phyloP scores from a whole-genome alignment of 208 protist species.

The Wallacemonas sp. region DNA sequence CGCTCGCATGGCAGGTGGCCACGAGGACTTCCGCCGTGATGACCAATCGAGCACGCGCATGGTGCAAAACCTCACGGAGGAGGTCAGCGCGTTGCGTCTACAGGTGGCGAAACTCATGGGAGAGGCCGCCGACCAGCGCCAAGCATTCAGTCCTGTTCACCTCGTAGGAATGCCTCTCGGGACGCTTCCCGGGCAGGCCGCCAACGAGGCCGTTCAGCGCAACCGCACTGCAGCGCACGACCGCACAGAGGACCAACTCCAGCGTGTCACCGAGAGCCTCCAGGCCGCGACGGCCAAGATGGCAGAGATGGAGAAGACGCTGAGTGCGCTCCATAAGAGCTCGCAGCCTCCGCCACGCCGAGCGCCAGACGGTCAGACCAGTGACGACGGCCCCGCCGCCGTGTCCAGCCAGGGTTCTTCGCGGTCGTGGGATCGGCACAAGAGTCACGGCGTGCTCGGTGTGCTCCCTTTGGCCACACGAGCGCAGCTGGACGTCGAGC shows the following conservation, averaged over 20 bases:
- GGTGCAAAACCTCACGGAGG: conserved; percentile 21
- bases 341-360: too few species aligned
- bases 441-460: background rate
- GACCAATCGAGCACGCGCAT: background rate
- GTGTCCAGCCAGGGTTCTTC: too few species aligned
- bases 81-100: conserved; percentile 42
- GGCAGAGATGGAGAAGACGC: conserved; percentile 20
- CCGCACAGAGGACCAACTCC: conserved; percentile 4
- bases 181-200: conserved; percentile 1
- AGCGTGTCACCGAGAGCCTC: conserved; percentile 15
- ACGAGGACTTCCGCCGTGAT: too few species aligned
- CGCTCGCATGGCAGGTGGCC: too few species aligned
- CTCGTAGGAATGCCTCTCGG: conserved; percentile 12
- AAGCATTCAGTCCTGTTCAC: conserved; percentile 14
- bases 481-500: too few species aligned
- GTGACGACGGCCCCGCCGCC: too few species aligned
- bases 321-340: background rate
- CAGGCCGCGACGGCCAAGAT: conserved; percentile 19
- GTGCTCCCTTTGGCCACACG: background rate
- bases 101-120: conserved; percentile 37
- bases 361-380: too few species aligned
- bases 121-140: conserved; percentile 25
- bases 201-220: background rate
- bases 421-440: too few species aligned
- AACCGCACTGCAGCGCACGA: background rate